Evolutionary conservation across 805 yeast genomes (phyloP).

Genomic region (Ogataea thermomethanolica): DNA sequence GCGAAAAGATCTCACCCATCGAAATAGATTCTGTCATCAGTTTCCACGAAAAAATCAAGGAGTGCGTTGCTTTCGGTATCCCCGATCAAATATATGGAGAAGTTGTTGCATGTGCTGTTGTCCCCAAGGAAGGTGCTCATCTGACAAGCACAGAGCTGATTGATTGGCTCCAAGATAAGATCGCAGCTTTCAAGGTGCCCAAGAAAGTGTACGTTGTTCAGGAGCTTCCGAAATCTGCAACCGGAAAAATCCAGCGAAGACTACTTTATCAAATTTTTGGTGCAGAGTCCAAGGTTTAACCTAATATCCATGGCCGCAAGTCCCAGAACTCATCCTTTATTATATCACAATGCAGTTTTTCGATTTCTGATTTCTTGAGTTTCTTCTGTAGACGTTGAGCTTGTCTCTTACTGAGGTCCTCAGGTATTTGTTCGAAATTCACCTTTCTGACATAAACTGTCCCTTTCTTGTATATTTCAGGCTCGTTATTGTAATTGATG

Average conservation of each 20-base stretch:
- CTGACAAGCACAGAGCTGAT: constrained; percentile 43
- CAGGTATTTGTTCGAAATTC: constrained; percentile 1
- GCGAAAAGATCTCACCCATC: constrained; percentile 73
- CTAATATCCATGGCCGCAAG: constrained; percentile 37
- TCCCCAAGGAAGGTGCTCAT: constrained; percentile 40
- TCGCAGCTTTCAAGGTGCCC: constrained; percentile 62
- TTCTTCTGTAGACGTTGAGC: constrained; percentile 46
- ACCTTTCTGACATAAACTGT: constrained; percentile 54
- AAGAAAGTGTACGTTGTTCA: constrained; percentile 53
- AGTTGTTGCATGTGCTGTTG: constrained; percentile 67
- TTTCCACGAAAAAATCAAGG: constrained; percentile 59
- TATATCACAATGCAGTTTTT: constrained; percentile 53
- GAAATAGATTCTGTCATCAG: constrained; percentile 62
- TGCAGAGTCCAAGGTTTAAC: constrained; percentile 33
- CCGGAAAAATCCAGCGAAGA: constrained; percentile 73
- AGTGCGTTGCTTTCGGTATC: constrained; percentile 70
- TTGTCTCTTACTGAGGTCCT: constrained; percentile 41
- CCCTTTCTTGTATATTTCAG: constrained; percentile 86
- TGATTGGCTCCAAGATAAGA: constrained; percentile 40
- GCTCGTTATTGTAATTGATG: constrained; percentile 87
- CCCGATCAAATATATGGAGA: constrained; percentile 69
- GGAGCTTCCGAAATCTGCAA: constrained; percentile 68
- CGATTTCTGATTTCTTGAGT: constrained; percentile 45
- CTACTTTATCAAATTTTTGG: constrained; percentile 53
- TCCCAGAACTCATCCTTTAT: constrained; percentile 65